Percentiles rank a stretch among this genome's conserved stretches.
Evolutionary conservation across 2,329 filamentous ascomycete species (phyloP).

Genomic region (Clarireedia homoeocarpa): DNA sequence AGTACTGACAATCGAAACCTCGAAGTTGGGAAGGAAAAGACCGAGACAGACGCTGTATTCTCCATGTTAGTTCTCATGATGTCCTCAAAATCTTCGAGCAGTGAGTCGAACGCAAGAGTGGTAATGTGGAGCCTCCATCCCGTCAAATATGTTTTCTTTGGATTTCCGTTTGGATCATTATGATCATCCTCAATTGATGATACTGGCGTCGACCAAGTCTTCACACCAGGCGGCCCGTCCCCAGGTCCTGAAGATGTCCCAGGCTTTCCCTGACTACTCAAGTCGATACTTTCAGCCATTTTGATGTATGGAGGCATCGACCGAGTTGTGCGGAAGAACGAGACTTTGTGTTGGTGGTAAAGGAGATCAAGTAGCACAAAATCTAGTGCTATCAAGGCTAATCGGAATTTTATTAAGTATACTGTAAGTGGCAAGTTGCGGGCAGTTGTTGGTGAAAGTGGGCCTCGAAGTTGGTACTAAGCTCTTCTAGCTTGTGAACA

Average conservation of each 20-base stretch:
- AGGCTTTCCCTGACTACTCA: background rate
- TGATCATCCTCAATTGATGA: background rate
- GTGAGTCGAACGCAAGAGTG: background rate
- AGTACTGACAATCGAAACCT: slow-evolving; percentile 1
- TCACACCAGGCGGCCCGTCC: background rate
- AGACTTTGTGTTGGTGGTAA: background rate
- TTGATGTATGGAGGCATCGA: background rate
- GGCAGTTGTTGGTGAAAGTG: background rate
- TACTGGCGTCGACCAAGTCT: background rate
- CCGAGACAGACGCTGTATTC: background rate
- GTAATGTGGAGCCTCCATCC: background rate
- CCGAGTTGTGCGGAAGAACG: background rate
- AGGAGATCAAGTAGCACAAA: background rate
- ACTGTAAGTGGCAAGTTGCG: background rate
- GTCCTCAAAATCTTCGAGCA: background rate
- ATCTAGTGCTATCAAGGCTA: background rate
- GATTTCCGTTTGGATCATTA: background rate
- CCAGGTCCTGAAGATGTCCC: background rate
- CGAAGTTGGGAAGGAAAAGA: background rate
- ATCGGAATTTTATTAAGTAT: background rate
- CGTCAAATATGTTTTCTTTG: background rate
- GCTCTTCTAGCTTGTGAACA: background rate
- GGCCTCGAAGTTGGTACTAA: background rate
- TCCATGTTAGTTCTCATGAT: background rate
- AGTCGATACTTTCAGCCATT: background rate